Evolutionary conservation across 495 filamentous ascomycete genomes (phyloP), one percentile per base, ranked within the genome.

Genomic region (Trichoderma asperelloides): DNA sequence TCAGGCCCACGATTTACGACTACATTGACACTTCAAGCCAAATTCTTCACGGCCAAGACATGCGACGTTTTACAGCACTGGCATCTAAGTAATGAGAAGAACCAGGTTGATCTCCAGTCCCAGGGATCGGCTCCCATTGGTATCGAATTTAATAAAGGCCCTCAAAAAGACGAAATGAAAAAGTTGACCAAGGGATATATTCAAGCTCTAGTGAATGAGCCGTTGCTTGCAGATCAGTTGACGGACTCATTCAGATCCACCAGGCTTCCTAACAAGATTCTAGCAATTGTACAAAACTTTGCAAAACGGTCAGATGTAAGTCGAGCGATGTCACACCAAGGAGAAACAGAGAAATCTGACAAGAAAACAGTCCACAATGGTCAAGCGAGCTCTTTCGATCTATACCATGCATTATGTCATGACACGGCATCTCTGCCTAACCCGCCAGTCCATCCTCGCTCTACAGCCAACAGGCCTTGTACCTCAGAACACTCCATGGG

Each of bases 401-500:
- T 80, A 83, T 69, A 78, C 79, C 37, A 80, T 80, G 73, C 81
- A 84, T 68, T 82, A 82, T 71, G 78, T 82, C 65, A 78, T 85
- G 74, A 78, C 77, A 15, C 74, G 75, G 8, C 77, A 83, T 64
- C 74, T 83, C 41, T 82, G 80, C 64, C 71, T 85, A 18, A 79
- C 80, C 12, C 67, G 69, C 8, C 66, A 70, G n/a, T 77, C 78
- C 51, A 70, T 80, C 45, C 66, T 63, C 37, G 70, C 71, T 16
- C 72, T 85, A 1, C 72, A 72, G 57, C 64, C 70, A 25, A 78
- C 72, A 5, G 68, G 70, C 16, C 65, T 74, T 43, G 73, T 78
- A 43, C 74, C 77, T 25, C 77, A 78, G 67, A 73, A 72, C 68
- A 70, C 69, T 62, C 73, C 77, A 18, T 79, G 74, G 69, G 72